phyloP scores from a whole-genome alignment of 2,329 filamentous ascomycete genomes.

The Myrmaecium sp. region DNA sequence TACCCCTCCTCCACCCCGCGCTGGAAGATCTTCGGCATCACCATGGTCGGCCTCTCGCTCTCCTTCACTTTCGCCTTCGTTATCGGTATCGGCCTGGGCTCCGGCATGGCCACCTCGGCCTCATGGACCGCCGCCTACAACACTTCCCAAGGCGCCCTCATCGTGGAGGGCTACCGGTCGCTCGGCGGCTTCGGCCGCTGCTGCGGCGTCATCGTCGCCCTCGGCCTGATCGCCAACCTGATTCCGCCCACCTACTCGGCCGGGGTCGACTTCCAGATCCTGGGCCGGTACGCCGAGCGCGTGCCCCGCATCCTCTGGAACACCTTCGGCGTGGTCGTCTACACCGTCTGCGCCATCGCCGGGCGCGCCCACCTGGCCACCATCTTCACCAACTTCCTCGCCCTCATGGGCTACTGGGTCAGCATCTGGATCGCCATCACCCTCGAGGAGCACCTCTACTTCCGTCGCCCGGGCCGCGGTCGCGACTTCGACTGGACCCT shows the following conservation, averaged over 20 bases:
- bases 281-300: slow-evolving; percentile 39
- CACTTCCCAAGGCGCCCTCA: slow-evolving; percentile 44
- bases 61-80: slow-evolving; percentile 46
- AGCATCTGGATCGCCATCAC: slow-evolving; percentile 47
- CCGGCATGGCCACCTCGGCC: slow-evolving; percentile 34
- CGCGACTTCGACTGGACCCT: slow-evolving; percentile 40
- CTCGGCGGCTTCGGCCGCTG: slow-evolving; percentile 49
- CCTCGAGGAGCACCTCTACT: slow-evolving; percentile 45
- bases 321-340: slow-evolving; percentile 42
- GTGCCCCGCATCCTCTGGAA: slow-evolving; percentile 51
- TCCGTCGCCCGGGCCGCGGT: slow-evolving; percentile 29
- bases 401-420: slow-evolving; percentile 56
- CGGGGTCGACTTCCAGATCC: slow-evolving; percentile 50
- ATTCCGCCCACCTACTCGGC: slow-evolving; percentile 47
- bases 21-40: slow-evolving; percentile 38
- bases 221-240: slow-evolving; percentile 49
- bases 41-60: slow-evolving; percentile 36
- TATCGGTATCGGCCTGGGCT: slow-evolving; percentile 44
- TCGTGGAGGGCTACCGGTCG: slow-evolving; percentile 43
- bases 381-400: slow-evolving; percentile 54
- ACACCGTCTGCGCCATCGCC: slow-evolving; percentile 46
- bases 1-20: slow-evolving; percentile 37
- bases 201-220: slow-evolving; percentile 45
- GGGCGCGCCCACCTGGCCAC: slow-evolving; percentile 42
- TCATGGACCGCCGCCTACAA: slow-evolving; percentile 41